These are phyloP conservation scores for Zalerion maritima DNA, from an alignment of 495 filamentous ascomycete genomes.

Conservation along the genomic window DNA sequence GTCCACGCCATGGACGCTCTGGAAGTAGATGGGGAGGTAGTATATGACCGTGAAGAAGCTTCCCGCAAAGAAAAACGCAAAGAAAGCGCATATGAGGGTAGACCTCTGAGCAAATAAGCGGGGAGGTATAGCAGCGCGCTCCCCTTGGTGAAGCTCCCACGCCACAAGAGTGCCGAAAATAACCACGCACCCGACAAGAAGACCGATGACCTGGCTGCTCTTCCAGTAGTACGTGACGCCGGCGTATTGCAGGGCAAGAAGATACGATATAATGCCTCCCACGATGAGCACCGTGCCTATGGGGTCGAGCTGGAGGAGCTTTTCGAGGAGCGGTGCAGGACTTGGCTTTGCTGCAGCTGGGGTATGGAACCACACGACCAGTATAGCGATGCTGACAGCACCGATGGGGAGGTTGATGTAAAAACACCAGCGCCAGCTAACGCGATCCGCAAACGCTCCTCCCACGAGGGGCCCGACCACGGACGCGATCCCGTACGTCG, in stretches of 20 bases:
- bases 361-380: conserved; percentile 35
- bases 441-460: conserved; percentile 44
- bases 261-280: conserved; percentile 23
- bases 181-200: conserved; percentile 24
- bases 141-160: conserved; percentile 22
- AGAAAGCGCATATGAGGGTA: conserved; percentile 24
- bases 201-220: conserved; percentile 26
- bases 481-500: conserved; percentile 16
- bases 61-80: conserved; percentile 27
- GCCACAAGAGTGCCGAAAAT: conserved; percentile 14
- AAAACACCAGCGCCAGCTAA: conserved; percentile 55
- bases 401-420: conserved; percentile 53
- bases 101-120: conserved; percentile 29
- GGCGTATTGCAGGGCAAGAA: conserved; percentile 35
- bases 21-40: conserved; percentile 52
- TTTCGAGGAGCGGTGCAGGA: conserved; percentile 21
- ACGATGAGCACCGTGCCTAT: conserved; percentile 24
- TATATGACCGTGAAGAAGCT: conserved; percentile 35
- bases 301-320: conserved; percentile 17
- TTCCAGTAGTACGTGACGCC: conserved; percentile 30
- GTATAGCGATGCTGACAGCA: conserved; percentile 31
- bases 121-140: conserved; percentile 27
- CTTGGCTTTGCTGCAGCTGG: conserved; percentile 22
- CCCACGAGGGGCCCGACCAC: conserved; percentile 39
- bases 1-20: conserved; percentile 29